phyloP scores from a whole-genome alignment of 192 early-diverging fungal species.

The Phycomyces blakesleeanus region DNA sequence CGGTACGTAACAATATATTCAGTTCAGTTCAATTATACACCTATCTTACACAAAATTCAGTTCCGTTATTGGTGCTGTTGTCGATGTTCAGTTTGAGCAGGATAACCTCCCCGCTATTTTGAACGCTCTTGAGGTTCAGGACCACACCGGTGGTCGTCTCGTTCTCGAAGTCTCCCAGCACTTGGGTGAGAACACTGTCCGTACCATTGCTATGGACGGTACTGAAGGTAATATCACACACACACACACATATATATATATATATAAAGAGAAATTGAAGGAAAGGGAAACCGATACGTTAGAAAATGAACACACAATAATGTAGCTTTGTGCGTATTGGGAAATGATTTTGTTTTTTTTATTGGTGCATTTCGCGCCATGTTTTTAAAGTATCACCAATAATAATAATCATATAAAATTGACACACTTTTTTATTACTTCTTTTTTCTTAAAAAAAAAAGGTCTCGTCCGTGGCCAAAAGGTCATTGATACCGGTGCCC shows the following conservation, averaged over 20 bases:
- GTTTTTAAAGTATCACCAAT: too few relatives aligned
- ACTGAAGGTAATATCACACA: slow-evolving; percentile 77
- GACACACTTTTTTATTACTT: too few relatives aligned
- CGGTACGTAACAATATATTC: slow-evolving; percentile 29
- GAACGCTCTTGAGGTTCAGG: slow-evolving; percentile 94
- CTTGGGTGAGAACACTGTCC: slow-evolving; percentile 98
- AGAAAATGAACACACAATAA: too few relatives aligned
- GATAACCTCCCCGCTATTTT: slow-evolving; percentile 89
- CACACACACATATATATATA: too few relatives aligned
- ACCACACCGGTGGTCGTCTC: slow-evolving; percentile 73
- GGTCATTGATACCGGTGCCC: slow-evolving; percentile 89
- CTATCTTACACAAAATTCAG: slow-evolving; percentile 30
- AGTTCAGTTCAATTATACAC: too few relatives aligned
- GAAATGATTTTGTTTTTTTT: too few relatives aligned
- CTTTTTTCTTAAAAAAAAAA: too few relatives aligned
- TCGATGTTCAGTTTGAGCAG: slow-evolving; percentile 95
- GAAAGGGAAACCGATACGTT: too few relatives aligned
- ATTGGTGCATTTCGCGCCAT: not conserved
- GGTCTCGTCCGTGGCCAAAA: slow-evolving; percentile 94
- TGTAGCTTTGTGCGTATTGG: too few relatives aligned
- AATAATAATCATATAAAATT: too few relatives aligned
- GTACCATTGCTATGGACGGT: slow-evolving; percentile 99
- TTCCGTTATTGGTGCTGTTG: slow-evolving; percentile 97
- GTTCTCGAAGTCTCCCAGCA: slow-evolving; percentile 97
- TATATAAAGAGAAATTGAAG: too few relatives aligned